These are phyloP conservation scores for Candida ovalis DNA, from an alignment of 805 yeast genomes.

Conservation along the genomic window DNA sequence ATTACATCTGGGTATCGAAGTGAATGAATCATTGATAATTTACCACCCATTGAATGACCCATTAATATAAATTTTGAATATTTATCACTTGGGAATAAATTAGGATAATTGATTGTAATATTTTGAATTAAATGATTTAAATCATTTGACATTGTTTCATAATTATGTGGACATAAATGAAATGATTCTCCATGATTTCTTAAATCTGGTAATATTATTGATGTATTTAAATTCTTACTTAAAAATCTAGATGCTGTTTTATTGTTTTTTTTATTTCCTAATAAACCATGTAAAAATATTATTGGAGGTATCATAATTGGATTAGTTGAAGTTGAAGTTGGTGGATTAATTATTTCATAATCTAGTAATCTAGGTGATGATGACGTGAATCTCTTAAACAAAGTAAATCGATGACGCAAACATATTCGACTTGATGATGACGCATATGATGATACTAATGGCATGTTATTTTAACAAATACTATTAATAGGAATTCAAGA, in stretches of 20 bases:
- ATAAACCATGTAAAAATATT: constrained; percentile 80
- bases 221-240: constrained; percentile 42
- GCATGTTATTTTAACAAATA: no score
- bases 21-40: constrained; percentile 82
- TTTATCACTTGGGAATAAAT: constrained; percentile 26
- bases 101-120: constrained; percentile 10
- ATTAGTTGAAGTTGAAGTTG: constrained; percentile 1
- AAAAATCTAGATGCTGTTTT: constrained; percentile 65
- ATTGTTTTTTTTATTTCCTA: constrained; percentile 78
- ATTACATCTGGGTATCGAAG: constrained; percentile 59
- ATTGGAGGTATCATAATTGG: constrained; percentile 48
- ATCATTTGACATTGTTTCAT: constrained; percentile 76
- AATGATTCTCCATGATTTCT: constrained; percentile 92
- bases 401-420: background rate
- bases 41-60: constrained; percentile 94
- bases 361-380: background rate
- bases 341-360: constrained; percentile 5
- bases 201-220: constrained; percentile 66
- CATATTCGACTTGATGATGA: no score
- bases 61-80: constrained; percentile 47
- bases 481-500: no score
- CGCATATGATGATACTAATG: no score
- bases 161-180: constrained; percentile 63
- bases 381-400: background rate
- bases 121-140: constrained; percentile 51